Conservation (phyloP, 305 asterid genomes). For the Solanum aculeatissimum region DNA sequence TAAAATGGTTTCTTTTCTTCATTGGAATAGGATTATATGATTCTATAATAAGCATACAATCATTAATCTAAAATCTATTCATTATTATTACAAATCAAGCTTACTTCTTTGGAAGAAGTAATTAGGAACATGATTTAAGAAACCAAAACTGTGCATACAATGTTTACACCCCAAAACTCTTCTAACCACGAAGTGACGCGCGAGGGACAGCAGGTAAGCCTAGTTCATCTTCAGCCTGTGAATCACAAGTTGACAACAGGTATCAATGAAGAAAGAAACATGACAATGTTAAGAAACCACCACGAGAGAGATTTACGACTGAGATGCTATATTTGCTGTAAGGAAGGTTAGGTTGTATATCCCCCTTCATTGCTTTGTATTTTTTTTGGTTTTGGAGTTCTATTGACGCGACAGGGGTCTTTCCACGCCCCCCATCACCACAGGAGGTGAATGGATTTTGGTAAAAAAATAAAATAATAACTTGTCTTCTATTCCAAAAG, state of each 20-base stretch:
- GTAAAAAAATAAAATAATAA: too few relatives aligned
- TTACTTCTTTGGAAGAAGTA: neutral
- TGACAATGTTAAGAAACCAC: constrained; percentile 1
- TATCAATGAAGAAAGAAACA: neutral
- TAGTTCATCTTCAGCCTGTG: constrained; percentile 81
- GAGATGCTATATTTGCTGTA: neutral
- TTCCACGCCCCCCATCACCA: too few relatives aligned
- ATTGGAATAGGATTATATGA: neutral
- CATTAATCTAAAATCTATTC: neutral
- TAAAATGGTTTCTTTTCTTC: neutral
- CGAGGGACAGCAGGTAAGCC: constrained; percentile 93
- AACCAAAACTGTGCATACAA: neutral
- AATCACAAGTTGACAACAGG: constrained; percentile 2
- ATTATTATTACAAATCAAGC: neutral
- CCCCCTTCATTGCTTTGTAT: too few relatives aligned
- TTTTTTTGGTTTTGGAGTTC: too few relatives aligned
- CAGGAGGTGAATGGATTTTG: too few relatives aligned
- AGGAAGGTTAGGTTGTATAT: too few relatives aligned
- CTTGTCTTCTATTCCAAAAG: neutral
- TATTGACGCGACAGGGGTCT: too few relatives aligned
- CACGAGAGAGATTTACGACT: constrained; percentile 15
- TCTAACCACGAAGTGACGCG: constrained; percentile 78
- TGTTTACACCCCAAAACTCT: neutral
- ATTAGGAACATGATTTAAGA: neutral
- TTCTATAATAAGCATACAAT: neutral